phyloP scores from a whole-genome alignment of 2,329 filamentous ascomycete species.

The Pseudogymnoascus sp. region DNA sequence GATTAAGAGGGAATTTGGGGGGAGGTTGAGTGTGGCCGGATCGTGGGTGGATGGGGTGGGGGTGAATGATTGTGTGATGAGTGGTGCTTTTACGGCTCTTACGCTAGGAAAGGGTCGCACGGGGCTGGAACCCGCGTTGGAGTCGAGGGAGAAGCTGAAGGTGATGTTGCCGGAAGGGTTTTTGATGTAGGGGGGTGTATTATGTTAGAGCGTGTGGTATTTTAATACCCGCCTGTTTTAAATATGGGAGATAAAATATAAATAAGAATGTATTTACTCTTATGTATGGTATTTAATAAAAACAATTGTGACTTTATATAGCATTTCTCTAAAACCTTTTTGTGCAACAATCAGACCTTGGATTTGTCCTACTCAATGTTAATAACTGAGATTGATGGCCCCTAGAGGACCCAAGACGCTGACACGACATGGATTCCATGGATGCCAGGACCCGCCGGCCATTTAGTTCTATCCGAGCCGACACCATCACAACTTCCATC shows the following conservation, averaged over 20 bases:
- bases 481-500: neutral
- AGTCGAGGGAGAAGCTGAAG: neutral
- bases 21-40: constrained; percentile 34
- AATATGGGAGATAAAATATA: neutral
- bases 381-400: too few species aligned
- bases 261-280: neutral
- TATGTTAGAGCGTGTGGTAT: neutral
- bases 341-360: neutral
- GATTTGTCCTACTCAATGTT: too few species aligned
- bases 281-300: neutral
- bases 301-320: neutral
- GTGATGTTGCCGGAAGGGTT: neutral
- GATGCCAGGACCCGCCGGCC: too few species aligned
- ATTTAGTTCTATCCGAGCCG: too few species aligned
- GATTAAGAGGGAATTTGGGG: constrained; percentile 24
- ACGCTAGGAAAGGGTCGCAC: neutral
- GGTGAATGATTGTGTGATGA: constrained; percentile 43
- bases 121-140: neutral
- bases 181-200: neutral
- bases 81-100: neutral
- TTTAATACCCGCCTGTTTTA: neutral
- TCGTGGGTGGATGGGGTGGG: constrained; percentile 38
- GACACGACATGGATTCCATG: too few species aligned
- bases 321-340: neutral
- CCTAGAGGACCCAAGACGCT: too few species aligned